Conservation (phyloP, 305 asterid species). For the Fraxinus albicans region DNA sequence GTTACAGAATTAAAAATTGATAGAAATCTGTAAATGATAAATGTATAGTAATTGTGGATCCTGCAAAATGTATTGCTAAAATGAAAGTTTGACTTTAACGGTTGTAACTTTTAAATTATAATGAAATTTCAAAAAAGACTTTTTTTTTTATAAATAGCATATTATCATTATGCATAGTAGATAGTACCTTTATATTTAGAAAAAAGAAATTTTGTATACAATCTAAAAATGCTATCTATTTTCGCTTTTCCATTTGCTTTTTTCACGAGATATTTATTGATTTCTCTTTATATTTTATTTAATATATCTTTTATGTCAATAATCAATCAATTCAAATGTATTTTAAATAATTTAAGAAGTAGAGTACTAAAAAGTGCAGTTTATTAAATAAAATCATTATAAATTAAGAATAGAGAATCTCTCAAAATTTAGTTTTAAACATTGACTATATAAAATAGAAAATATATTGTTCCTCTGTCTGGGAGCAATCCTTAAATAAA, state of each 20-base stretch:
- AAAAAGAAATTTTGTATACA: neutral
- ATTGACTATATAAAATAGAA: neutral
- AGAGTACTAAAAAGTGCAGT: neutral
- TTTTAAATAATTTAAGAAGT: neutral
- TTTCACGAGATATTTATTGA: neutral
- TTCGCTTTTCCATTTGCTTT: neutral
- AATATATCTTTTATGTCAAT: neutral
- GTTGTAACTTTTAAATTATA: too few species aligned
- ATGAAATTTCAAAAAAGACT: too few species aligned
- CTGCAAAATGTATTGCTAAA: too few species aligned
- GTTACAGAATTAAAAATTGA: too few species aligned
- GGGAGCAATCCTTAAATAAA: neutral
- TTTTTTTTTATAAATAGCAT: too few species aligned
- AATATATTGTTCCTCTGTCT: neutral
- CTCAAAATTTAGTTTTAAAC: neutral
- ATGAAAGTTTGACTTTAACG: neutral
- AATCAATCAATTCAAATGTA: neutral
- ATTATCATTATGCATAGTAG: neutral
- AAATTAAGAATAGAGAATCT: neutral
- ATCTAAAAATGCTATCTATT: too few species aligned
- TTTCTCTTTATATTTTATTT: neutral
- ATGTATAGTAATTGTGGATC: neutral
- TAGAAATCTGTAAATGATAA: neutral
- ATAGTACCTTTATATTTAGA: neutral
- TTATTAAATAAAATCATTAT: neutral